A percentile compares a stretch with the other conserved stretches of the same genome.
These are phyloP conservation scores for Cordyceps javanica DNA, from an alignment of 2,329 filamentous ascomycete genomes.

Conservation along the genomic window DNA sequence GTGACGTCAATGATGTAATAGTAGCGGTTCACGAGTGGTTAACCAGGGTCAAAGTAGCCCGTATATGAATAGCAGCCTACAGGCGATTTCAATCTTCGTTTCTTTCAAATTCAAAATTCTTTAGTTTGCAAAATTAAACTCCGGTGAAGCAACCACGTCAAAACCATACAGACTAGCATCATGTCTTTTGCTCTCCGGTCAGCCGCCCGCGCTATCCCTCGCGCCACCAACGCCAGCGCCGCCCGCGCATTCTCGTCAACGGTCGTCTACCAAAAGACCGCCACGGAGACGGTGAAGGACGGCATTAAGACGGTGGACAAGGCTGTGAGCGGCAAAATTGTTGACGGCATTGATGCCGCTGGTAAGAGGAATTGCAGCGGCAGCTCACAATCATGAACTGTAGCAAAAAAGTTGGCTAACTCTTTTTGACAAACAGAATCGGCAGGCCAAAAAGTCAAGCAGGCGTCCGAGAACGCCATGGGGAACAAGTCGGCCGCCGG, in stretches of 20 bases:
- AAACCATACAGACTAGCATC: constrained; percentile 10
- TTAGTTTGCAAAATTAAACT: background rate
- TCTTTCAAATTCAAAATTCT: constrained; percentile 6
- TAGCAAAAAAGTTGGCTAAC: too few relatives aligned
- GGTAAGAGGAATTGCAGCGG: constrained; percentile 43
- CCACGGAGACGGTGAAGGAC: constrained; percentile 52
- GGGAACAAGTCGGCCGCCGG: constrained; percentile 28
- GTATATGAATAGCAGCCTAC: background rate
- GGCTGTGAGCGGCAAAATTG: constrained; percentile 53
- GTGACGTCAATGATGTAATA: constrained; percentile 13
- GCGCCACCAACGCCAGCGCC: constrained; percentile 31
- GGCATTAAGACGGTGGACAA: constrained; percentile 54
- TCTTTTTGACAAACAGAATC: constrained; percentile 23
- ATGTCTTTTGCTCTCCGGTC: constrained; percentile 51
- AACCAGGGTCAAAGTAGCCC: background rate
- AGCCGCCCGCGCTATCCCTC: constrained; percentile 34
- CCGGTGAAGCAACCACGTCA: background rate
- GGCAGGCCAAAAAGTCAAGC: constrained; percentile 43
- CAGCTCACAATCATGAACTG: too few relatives aligned
- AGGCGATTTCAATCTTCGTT: background rate
- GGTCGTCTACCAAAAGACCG: constrained; percentile 38
- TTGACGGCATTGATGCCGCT: constrained; percentile 54
- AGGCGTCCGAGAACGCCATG: constrained; percentile 31
- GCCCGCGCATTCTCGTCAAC: constrained; percentile 47
- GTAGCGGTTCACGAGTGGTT: background rate